Evolutionary conservation across 495 filamentous ascomycete species (phyloP), one percentile per base, ranked within the genome.

Genomic region (Glarea lozoyensis): DNA sequence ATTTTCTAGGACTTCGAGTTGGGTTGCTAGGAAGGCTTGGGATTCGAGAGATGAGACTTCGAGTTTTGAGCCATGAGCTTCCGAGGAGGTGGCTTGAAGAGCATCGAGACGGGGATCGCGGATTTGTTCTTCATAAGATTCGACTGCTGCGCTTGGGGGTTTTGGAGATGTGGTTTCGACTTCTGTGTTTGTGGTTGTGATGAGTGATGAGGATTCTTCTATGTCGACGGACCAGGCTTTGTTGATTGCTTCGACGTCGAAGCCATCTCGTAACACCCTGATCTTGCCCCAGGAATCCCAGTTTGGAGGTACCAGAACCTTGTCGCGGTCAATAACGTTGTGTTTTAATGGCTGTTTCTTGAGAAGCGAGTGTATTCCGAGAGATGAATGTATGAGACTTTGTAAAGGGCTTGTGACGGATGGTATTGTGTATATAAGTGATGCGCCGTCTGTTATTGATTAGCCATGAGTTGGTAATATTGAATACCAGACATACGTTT

Each of bases 211-310:
- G n/a, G 37, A 19, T 33, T 77, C 72, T 45, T 83, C 73, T 41
- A 92, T 81, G 51, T 96, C 89, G 36, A 82, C 71, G 13, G 78
- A 78, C 89, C 89, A 96, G 13, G 80, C 85, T 35, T 75, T 78
- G 54, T 84, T 90, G 23, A 89, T 76, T 4, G 73, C 75, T 65
- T 98, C 92, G 33, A 93, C 84, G 48, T 95, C 87, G 56, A 96
- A 97, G 11, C 83, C 86, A 65, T 96, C 93, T n/a, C 86, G 72
- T 13, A 97, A 68, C 30, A 96, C 85, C 16, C 89, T 75, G 45
- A 99, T 95, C 62, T 97, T 99, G 20, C 86, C 90, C 88, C 90
- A 96, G 0, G 88, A 94, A 60, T 99, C 92, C 93, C 93, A 97
- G 58, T 94, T 94, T 10, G 88, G 82, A 3, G 92, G 93, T 1